Conservation (phyloP, 306 rosid species). For the Pyrus communis region DNA sequence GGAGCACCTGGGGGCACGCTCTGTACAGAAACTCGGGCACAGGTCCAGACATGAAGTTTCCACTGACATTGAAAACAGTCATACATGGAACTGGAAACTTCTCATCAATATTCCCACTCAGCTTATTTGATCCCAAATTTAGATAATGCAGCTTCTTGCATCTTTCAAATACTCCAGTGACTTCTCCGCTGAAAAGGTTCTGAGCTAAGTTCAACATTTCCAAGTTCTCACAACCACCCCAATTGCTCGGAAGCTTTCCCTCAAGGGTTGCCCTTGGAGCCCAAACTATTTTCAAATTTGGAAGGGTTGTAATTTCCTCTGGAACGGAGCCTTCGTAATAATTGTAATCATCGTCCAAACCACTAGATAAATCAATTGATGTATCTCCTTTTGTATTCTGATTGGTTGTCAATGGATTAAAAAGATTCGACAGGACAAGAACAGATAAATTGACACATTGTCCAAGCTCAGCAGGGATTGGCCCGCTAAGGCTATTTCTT, state of each 20-base stretch:
- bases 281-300: slow-evolving; percentile 14
- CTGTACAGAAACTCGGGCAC: slow-evolving; percentile 11
- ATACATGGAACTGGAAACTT: slow-evolving; percentile 27
- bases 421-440: slow-evolving; percentile 23
- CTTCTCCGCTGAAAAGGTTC: slow-evolving; percentile 16
- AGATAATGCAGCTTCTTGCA: slow-evolving; percentile 27
- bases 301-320: slow-evolving; percentile 6
- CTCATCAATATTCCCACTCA: slow-evolving; percentile 18
- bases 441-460: slow-evolving; percentile 19
- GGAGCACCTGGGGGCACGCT: slow-evolving; percentile 6
- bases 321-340: slow-evolving; percentile 31
- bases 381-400: neutral
- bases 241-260: slow-evolving; percentile 25
- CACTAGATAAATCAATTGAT: neutral
- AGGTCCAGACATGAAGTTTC: slow-evolving; percentile 23
- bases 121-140: slow-evolving; percentile 26
- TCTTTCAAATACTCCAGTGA: slow-evolving; percentile 20
- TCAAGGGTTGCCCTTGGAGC: slow-evolving; percentile 13
- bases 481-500: slow-evolving; percentile 26
- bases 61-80: slow-evolving; percentile 14
- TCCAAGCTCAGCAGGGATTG: slow-evolving; percentile 24
- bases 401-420: neutral
- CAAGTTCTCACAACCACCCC: slow-evolving; percentile 26
- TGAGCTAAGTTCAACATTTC: slow-evolving; percentile 27
- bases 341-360: slow-evolving; percentile 9